Conservation (phyloP, 1,139 yeast genomes). For the Hyphopichia pseudoburtonii region DNA sequence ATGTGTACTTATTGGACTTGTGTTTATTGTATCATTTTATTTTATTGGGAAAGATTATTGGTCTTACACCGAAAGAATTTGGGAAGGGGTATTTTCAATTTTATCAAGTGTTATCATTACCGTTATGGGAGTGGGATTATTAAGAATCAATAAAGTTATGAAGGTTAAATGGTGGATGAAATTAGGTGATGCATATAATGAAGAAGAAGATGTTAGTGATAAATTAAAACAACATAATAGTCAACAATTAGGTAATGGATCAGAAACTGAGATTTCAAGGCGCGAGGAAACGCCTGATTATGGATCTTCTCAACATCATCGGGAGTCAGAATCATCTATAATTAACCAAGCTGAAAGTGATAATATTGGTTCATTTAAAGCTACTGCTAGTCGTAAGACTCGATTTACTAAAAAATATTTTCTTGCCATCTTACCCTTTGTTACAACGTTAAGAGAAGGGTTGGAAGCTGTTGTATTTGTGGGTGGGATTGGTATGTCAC, state of each 20-base stretch:
- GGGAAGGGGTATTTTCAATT: constrained; percentile 90
- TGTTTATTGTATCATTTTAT: constrained; percentile 75
- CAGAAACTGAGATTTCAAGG: no score
- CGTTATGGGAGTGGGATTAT: constrained; percentile 83
- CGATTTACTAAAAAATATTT: constrained; percentile 32
- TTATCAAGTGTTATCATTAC: constrained; percentile 81
- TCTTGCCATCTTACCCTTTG: constrained; percentile 41
- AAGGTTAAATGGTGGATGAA: constrained; percentile 52
- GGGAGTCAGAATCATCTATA: no score
- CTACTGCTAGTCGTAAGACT: constrained; percentile 2
- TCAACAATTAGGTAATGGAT: neutral
- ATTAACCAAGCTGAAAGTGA: neutral
- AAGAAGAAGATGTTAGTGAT: constrained; percentile 17
- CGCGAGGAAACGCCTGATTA: no score
- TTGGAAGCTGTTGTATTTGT: constrained; percentile 50
- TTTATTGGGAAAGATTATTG: constrained; percentile 77
- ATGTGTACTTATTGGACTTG: constrained; percentile 75
- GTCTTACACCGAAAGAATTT: constrained; percentile 78
- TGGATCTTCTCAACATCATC: no score
- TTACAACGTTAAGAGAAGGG: constrained; percentile 48
- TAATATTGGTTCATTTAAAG: constrained; percentile 14
- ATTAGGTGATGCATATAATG: constrained; percentile 39
- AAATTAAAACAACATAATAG: constrained; percentile 3
- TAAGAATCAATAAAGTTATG: constrained; percentile 72
- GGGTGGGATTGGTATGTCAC: constrained; percentile 47